These are phyloP conservation scores for Sporothrix globosa DNA, from an alignment of 2,329 filamentous ascomycete species.

Conservation along the genomic window DNA sequence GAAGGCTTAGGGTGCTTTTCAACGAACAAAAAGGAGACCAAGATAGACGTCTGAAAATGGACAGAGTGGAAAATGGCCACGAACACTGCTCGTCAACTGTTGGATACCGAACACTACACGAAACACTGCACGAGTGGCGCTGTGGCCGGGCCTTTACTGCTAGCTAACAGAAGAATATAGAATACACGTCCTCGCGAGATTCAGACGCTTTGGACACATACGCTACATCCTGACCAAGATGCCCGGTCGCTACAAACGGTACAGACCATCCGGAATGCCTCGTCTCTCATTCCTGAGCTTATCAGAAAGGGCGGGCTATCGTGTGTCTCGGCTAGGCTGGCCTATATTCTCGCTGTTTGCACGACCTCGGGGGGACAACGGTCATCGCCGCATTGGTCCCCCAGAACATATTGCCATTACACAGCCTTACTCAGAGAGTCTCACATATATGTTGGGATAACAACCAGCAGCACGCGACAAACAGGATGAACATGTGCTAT, in stretches of 20 bases:
- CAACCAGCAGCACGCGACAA: neutral
- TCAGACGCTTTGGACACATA: neutral
- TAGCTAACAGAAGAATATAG: neutral
- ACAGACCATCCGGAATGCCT: neutral
- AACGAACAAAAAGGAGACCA: neutral
- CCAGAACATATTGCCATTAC: neutral
- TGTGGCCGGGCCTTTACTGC: neutral
- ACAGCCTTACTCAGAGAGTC: neutral
- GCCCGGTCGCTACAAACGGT: neutral
- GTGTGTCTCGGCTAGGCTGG: neutral
- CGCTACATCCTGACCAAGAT: neutral
- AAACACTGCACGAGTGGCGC: neutral
- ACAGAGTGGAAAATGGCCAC: too few species aligned
- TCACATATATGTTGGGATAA: neutral
- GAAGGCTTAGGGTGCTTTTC: constrained; percentile 23
- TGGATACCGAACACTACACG: too few species aligned
- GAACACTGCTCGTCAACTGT: too few species aligned
- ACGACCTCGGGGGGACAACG: neutral
- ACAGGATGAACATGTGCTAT: neutral
- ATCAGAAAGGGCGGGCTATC: neutral
- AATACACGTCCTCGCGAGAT: neutral
- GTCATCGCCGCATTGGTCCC: neutral
- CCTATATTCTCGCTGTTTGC: neutral
- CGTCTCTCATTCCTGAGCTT: neutral
- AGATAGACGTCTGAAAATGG: neutral